These are phyloP conservation scores for Waltergamsia citrina DNA, from an alignment of 2,329 filamentous ascomycete species.

Conservation along the genomic window DNA sequence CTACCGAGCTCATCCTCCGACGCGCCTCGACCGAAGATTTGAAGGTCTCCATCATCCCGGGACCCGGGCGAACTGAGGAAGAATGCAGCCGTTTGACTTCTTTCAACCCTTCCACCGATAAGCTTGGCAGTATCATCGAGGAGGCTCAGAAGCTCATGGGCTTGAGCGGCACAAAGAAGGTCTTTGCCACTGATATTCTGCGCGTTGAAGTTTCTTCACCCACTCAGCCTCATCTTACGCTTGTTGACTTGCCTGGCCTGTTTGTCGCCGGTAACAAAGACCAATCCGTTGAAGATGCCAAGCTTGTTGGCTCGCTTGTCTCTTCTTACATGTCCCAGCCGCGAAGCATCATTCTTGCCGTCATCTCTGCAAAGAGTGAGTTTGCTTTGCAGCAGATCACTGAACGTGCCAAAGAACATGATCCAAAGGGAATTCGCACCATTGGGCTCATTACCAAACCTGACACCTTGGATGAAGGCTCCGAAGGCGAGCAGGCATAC, in stretches of 20 bases:
- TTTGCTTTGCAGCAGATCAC: constrained; percentile 50
- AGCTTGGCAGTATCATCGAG: constrained; percentile 25
- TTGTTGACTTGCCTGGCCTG: constrained; percentile 50
- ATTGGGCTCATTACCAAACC: constrained; percentile 51
- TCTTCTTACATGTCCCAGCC: constrained; percentile 44
- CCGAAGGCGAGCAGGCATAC: constrained; percentile 28
- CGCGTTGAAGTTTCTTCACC: constrained; percentile 38
- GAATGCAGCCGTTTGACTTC: constrained; percentile 13
- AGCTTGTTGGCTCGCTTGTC: constrained; percentile 36
- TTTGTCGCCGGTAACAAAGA: constrained; percentile 37
- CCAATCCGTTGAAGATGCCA: constrained; percentile 32
- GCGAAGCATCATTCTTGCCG: constrained; percentile 50
- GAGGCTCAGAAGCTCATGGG: constrained; percentile 34
- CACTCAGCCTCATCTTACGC: constrained; percentile 39
- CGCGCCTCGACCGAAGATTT: constrained; percentile 22
- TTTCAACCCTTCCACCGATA: constrained; percentile 13
- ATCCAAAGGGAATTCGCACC: constrained; percentile 27
- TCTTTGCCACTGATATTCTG: constrained; percentile 36
- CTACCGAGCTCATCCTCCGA: constrained; percentile 51
- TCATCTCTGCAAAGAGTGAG: constrained; percentile 47
- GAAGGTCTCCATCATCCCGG: constrained; percentile 20
- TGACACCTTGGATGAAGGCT: constrained; percentile 23
- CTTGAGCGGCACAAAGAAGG: constrained; percentile 20
- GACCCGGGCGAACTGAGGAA: constrained; percentile 12
- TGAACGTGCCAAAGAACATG: constrained; percentile 24